Evolutionary conservation across 257 asterid species (phyloP), one percentile per base, ranked within the genome.

Genomic region (Ligustrum vulgare): DNA sequence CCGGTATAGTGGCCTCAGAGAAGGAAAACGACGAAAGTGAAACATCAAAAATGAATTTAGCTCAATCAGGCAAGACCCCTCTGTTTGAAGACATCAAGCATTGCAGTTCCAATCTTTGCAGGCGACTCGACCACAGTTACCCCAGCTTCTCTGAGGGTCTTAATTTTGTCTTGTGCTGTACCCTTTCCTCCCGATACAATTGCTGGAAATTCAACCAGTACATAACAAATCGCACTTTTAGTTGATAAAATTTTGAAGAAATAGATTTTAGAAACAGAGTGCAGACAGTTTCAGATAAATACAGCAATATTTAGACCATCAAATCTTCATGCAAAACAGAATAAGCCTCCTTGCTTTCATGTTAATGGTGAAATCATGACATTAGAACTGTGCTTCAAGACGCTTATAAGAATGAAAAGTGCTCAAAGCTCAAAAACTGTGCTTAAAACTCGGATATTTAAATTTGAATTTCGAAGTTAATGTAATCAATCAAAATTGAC

Each of bases 51-150:
- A 43, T 47, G 35, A 20, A 20, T 37, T 64, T n/a, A 69, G 49
- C 25, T 47, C 75, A 60, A 64, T 67, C 87, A 89, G 47, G 85
- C 85, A 45, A 94, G 95, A 60, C 97, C 97, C 80, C 95, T 87
- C 80, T 91, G 97, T 81, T 88, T 91, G 87, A 94, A 92, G 82
- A 91, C 98, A 18, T 91, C 96, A 62, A 84, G 87, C 93, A 94
- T 94, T 36, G 95, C 92, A 5, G 84, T 62, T 73, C 98, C 98
- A 54, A 94, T 90, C 86, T 92, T 92, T 20, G 98, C 98, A 36
- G 98, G 98, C 1, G 98, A 94, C 76, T 94, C 97, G 4, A 91
- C 93, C 34, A 94, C 97, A 0, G 97, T 90, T 15, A 88, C 98
- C 35, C 98, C 97, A 8, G 95, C 98, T 82, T 85, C 98, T 77